Evolutionary conservation across 768 basidiomycete species (phyloP).

Genomic region (Kwoniella bestiolae): DNA sequence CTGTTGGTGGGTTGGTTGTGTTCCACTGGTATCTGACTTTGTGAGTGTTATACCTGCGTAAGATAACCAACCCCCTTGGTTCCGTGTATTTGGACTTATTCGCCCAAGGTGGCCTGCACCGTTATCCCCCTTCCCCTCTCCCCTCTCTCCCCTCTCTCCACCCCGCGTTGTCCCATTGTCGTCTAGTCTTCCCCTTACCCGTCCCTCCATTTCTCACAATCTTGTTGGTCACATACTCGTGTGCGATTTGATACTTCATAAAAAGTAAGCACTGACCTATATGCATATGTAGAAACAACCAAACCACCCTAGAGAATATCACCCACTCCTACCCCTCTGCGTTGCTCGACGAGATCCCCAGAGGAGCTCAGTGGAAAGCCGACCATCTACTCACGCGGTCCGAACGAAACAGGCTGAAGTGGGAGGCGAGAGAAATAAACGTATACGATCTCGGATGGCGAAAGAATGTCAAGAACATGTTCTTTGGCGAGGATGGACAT

Average conservation of each 20-base stretch:
- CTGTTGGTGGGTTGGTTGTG: conserved; percentile 43
- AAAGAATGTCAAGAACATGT: conserved; percentile 36
- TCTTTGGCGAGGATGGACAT: conserved; percentile 25
- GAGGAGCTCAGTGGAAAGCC: conserved; percentile 34
- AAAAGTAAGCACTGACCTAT: background rate
- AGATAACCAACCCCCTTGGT: no score
- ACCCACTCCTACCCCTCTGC: conserved; percentile 47
- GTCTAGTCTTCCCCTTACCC: no score
- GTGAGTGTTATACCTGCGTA: no score
- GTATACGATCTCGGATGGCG: conserved; percentile 53
- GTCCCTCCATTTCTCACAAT: no score
- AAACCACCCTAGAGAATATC: conserved; percentile 49
- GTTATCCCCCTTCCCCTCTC: no score
- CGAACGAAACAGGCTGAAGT: conserved; percentile 36
- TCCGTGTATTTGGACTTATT: no score
- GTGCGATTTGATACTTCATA: background rate
- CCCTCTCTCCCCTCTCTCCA: background rate
- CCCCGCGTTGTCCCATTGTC: no score
- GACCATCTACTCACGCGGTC: conserved; percentile 48
- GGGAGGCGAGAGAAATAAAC: conserved; percentile 47
- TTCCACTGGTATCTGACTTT: conserved; percentile 49
- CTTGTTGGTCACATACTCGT: no score
- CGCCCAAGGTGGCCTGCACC: no score
- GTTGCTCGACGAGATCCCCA: conserved; percentile 25
- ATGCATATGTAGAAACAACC: conserved; percentile 36